These are phyloP conservation scores for Colletotrichum sp. DNA, from an alignment of 2,329 filamentous ascomycete species.

Conservation along the genomic window DNA sequence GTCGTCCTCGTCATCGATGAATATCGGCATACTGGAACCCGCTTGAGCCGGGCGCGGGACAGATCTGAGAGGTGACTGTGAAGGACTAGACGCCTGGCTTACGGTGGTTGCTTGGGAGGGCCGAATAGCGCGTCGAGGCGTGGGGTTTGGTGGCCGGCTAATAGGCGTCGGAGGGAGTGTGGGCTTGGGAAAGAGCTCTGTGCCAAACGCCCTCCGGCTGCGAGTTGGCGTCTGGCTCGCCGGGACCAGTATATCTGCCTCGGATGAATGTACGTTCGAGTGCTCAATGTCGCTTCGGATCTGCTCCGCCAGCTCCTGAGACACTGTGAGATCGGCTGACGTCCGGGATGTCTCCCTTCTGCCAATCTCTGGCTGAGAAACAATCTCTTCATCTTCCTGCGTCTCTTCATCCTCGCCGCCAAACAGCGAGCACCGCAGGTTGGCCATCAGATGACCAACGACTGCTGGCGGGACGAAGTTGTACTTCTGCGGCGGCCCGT, in stretches of 20 bases:
- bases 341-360: not conserved
- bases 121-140: constrained; percentile 15
- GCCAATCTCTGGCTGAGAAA: not conserved
- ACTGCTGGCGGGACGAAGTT: constrained; percentile 61
- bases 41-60: constrained; percentile 26
- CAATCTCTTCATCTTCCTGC: constrained; percentile 9
- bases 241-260: constrained; percentile 34
- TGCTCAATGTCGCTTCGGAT: constrained; percentile 45
- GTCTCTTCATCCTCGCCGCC: constrained; percentile 27
- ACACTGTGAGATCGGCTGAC: constrained; percentile 37
- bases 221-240: constrained; percentile 29
- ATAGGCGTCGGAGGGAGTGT: constrained; percentile 13
- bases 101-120: constrained; percentile 39
- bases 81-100: constrained; percentile 39
- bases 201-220: not conserved
- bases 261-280: constrained; percentile 35
- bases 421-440: constrained; percentile 59
- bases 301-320: constrained; percentile 59
- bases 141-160: constrained; percentile 17
- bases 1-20: constrained; percentile 25
- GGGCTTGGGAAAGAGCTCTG: constrained; percentile 13
- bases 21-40: constrained; percentile 23
- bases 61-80: constrained; percentile 32
- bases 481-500: constrained; percentile 54
- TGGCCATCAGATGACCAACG: constrained; percentile 62